Percentiles rank a stretch among this genome's conserved stretches.
Evolutionary conservation across 2,329 filamentous ascomycete genomes (phyloP).

Genomic region (Trichoderma lentiforme): DNA sequence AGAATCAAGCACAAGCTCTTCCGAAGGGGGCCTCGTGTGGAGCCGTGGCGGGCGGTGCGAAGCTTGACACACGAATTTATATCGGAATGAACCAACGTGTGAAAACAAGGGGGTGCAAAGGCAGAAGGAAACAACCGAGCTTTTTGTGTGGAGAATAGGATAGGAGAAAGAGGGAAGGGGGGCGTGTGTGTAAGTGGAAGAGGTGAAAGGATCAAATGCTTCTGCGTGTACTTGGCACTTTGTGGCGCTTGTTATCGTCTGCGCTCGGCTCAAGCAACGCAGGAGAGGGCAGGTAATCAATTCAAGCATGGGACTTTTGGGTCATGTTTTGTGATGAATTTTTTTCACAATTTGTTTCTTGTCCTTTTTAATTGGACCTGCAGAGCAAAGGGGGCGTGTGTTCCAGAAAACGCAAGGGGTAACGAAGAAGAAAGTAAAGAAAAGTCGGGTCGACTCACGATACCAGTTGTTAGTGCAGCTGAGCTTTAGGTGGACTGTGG

Average conservation of each 20-base stretch:
- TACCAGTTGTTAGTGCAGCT: background rate
- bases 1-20: background rate
- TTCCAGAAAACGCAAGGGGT: background rate
- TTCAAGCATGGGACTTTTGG: constrained; percentile 8
- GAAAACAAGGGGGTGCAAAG: background rate
- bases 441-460: background rate
- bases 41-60: constrained; percentile 21
- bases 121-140: background rate
- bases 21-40: constrained; percentile 13
- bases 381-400: background rate
- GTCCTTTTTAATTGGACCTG: background rate
- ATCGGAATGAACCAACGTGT: constrained; percentile 28
- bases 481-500: background rate
- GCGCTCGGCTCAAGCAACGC: constrained; percentile 8
- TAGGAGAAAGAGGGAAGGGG: background rate
- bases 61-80: constrained; percentile 33
- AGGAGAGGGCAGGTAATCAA: background rate
- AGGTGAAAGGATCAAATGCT: background rate
- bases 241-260: constrained; percentile 7
- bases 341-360: background rate
- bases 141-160: constrained; percentile 5
- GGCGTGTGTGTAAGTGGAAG: constrained; percentile 4
- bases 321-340: background rate
- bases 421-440: background rate
- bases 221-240: background rate